Evolutionary conservation across 2,329 filamentous ascomycete species (phyloP).

Genomic region (Knufia petricola): DNA sequence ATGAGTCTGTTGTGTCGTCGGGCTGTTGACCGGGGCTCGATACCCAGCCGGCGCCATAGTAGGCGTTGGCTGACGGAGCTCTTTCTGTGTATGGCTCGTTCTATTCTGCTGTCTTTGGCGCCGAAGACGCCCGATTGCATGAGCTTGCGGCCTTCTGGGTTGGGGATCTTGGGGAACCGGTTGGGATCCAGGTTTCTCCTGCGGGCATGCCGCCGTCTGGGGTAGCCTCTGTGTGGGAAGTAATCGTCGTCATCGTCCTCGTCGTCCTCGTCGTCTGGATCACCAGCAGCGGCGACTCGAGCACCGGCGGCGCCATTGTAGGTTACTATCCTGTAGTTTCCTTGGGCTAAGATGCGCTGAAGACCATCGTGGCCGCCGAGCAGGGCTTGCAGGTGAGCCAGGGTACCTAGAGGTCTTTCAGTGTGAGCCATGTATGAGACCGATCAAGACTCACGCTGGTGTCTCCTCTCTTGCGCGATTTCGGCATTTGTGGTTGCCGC

Average conservation of each 20-base stretch:
- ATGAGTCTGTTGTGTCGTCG: slow-evolving; percentile 58
- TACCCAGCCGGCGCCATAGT: slow-evolving; percentile 70
- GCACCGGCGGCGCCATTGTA: slow-evolving; percentile 23
- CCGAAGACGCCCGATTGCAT: slow-evolving; percentile 82
- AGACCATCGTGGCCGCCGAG: slow-evolving; percentile 43
- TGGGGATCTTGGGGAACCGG: slow-evolving; percentile 75
- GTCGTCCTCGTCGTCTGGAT: slow-evolving; percentile 26
- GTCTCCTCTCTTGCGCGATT: neutral
- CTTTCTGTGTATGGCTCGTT: slow-evolving; percentile 47
- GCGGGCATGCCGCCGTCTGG: slow-evolving; percentile 38
- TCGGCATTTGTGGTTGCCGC: neutral
- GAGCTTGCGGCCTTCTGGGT: slow-evolving; percentile 61
- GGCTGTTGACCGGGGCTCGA: slow-evolving; percentile 48
- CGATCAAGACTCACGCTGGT: neutral
- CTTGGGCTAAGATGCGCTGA: slow-evolving; percentile 38
- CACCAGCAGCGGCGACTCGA: slow-evolving; percentile 26
- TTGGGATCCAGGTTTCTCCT: slow-evolving; percentile 37
- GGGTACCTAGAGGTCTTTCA: slow-evolving; percentile 25
- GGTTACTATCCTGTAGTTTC: slow-evolving; percentile 26
- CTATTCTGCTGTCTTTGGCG: slow-evolving; percentile 47
- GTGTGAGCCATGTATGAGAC: neutral
- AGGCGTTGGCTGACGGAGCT: slow-evolving; percentile 57
- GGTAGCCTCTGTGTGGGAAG: slow-evolving; percentile 17
- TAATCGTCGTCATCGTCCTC: slow-evolving; percentile 26
- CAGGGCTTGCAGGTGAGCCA: slow-evolving; percentile 43